Percentiles rank a stretch among this genome's conserved stretches.
Conservation (phyloP, 106 monocot species). For the Agapanthus africanus region DNA sequence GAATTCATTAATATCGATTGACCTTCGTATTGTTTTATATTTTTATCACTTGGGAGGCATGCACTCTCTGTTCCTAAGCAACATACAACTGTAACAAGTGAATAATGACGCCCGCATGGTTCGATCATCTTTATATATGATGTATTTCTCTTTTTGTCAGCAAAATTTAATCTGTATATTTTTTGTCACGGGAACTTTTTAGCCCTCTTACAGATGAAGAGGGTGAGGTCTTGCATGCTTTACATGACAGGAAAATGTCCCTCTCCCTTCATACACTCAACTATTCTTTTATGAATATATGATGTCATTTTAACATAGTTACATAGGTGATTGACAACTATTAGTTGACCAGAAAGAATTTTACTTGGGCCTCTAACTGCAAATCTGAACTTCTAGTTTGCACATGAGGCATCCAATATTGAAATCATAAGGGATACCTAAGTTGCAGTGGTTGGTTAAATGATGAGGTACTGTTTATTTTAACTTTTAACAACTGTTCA, state of each 20-base stretch:
- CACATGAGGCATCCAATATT: conserved; percentile 71
- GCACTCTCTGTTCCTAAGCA: background rate
- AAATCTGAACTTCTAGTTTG: conserved; percentile 35
- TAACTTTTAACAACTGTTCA: background rate
- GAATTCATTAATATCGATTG: too few species aligned
- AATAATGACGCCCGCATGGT: background rate
- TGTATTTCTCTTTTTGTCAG: background rate
- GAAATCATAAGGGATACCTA: conserved; percentile 83
- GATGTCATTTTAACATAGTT: background rate
- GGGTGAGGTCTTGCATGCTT: conserved; percentile 30
- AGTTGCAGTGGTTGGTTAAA: conserved; percentile 75
- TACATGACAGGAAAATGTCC: conserved; percentile 46
- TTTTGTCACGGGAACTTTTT: conserved; percentile 50
- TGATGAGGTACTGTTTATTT: conserved; percentile 67
- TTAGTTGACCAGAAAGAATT: background rate
- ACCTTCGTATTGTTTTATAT: too few species aligned
- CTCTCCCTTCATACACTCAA: too few species aligned
- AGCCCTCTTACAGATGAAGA: conserved; percentile 64
- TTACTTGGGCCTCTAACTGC: conserved; percentile 6
- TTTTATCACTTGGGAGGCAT: background rate
- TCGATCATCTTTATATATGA: background rate
- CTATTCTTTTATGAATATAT: background rate
- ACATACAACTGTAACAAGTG: background rate
- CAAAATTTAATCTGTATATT: conserved; percentile 4
- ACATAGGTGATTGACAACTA: too few species aligned